Percentiles rank a stretch among this genome's conserved stretches.
Conservation (phyloP, 108 stramenopile genomes). For the Discostella pseudostelligera region DNA sequence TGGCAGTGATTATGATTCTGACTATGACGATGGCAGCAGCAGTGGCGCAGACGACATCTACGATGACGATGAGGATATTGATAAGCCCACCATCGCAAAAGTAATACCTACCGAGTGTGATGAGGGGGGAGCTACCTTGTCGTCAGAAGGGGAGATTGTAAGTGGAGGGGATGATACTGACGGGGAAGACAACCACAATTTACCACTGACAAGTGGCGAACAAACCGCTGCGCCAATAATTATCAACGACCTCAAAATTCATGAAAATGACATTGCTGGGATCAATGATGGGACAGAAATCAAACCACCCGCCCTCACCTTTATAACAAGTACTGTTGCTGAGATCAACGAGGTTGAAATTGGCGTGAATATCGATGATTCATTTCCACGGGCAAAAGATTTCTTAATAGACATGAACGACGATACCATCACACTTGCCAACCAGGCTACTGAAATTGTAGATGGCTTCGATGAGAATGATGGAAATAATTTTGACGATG, state of each 20-base stretch:
- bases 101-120: not conserved
- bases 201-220: not conserved
- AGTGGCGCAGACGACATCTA: too few relatives aligned
- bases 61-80: not conserved
- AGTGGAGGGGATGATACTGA: not conserved
- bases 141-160: not conserved
- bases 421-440: constrained; percentile 12
- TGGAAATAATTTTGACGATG: constrained; percentile 11
- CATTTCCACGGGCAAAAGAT: constrained; percentile 21
- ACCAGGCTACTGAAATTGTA: constrained; percentile 33
- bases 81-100: not conserved
- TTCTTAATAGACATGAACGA: constrained; percentile 25
- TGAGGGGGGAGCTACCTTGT: not conserved
- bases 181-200: too few relatives aligned
- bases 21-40: too few relatives aligned
- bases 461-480: constrained; percentile 28
- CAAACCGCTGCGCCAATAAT: too few relatives aligned
- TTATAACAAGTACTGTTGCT: not conserved
- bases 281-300: not conserved
- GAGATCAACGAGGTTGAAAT: not conserved
- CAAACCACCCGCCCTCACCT: not conserved
- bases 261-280: not conserved
- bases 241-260: not conserved
- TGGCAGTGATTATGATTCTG: too few relatives aligned
- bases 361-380: not conserved